Evolutionary conservation across 1,284 basidiomycete species (phyloP), one percentile per base, ranked within the genome.

Genomic region (Cryptococcus jaspeensis): DNA sequence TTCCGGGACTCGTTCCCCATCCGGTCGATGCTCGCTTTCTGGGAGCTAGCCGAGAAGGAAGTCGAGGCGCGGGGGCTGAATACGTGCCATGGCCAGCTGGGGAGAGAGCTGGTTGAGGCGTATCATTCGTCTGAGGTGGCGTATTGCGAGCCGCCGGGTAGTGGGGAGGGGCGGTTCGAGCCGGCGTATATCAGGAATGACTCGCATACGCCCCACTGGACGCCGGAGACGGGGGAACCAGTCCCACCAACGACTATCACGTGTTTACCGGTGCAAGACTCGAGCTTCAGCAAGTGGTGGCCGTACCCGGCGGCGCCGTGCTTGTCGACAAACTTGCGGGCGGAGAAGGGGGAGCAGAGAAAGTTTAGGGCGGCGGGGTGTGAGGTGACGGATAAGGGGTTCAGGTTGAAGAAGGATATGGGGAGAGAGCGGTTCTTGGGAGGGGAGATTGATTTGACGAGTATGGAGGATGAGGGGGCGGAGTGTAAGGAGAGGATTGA

Each of bases 231-330:
- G 5, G 46, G 49, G 20, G 40, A 40, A 28, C 25, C 15, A 5
- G 54, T 53, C 1, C 46, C 47, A 41, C 51, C 46, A 13, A 62
- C 59, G 15, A 25, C 52, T n/a, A 64, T 73, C 38, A 59, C 58
- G 23, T 75, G 74, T 55, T 53, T 63, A 16, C 65, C 69, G 9
- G 62, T 74, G 3, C 65, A 67, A 37, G 52, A 55, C 32, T 55
- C 68, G 37, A 7, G 18, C 0, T 69, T 69, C 48, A 61, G 64
- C 9, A 56, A 53, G 4, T 75, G 72, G 73, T 76, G 74, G 74
- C 74, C 73, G 0, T 69, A 68, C 39, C 71, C 71, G 1, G 65
- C 70, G 5, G 55, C 71, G 4, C 68, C 71, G 1, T 76, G 74
- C 47, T 36, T 75, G 2, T 65, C 66, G 11, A 61, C 50, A 12